These are phyloP conservation scores for Vanrija pseudolonga DNA, from an alignment of 1,284 basidiomycete genomes.

Conservation along the genomic window DNA sequence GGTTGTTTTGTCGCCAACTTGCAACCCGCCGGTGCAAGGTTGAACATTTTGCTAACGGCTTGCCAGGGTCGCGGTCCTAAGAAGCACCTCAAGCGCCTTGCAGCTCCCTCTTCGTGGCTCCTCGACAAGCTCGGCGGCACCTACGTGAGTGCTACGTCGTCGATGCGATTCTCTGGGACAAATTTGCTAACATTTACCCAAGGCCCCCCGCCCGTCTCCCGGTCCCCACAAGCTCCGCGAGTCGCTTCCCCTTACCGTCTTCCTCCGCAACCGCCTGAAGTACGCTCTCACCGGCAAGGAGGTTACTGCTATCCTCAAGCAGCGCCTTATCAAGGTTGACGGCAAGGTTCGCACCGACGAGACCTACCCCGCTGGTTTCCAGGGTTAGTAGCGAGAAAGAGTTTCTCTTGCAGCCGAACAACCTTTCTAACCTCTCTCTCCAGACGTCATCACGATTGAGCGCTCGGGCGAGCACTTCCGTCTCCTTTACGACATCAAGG, in stretches of 20 bases:
- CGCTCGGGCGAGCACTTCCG: conserved; percentile 99
- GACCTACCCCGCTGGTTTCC: conserved; percentile 95
- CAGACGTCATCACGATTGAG: conserved; percentile 95
- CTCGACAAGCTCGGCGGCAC: conserved; percentile 98
- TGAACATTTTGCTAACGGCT: conserved; percentile 2
- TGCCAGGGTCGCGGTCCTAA: conserved; percentile 91
- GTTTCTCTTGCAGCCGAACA: not conserved
- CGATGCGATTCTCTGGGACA: conserved; percentile 1
- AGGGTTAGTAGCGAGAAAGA: conserved; percentile 64
- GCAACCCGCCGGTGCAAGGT: too few species aligned
- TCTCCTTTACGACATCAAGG: conserved; percentile 98
- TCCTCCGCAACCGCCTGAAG: conserved; percentile 98
- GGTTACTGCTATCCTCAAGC: conserved; percentile 90
- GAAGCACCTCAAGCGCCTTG: conserved; percentile 98
- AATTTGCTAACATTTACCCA: conserved; percentile 34
- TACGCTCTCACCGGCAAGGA: conserved; percentile 96
- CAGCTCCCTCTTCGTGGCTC: conserved; percentile 99
- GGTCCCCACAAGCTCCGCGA: conserved; percentile 99
- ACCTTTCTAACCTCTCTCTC: not conserved
- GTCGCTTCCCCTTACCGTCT: conserved; percentile 88
- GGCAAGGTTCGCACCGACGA: conserved; percentile 97
- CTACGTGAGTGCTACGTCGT: conserved; percentile 58
- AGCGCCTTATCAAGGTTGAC: conserved; percentile 98
- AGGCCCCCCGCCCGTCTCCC: conserved; percentile 90
- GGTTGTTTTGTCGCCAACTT: too few species aligned